Evolutionary conservation across 2,329 filamentous ascomycete genomes (phyloP).

Genomic region (Cladobotryum mycophilum): DNA sequence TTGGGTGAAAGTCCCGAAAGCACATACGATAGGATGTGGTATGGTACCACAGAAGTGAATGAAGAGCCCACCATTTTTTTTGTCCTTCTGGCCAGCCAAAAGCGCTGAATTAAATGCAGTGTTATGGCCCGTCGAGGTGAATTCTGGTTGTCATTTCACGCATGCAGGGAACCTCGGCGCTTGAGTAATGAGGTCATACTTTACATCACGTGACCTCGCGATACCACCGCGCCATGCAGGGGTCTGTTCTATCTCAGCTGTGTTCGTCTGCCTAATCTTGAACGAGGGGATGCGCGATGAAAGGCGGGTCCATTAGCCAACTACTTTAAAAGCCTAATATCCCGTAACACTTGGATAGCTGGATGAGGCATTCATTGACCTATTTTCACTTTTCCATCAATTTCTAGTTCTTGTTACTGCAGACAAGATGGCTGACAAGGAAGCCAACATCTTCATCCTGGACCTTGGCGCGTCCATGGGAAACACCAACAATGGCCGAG

Average conservation of each 20-base stretch:
- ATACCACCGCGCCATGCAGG: conserved; percentile 19
- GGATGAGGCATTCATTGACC: not conserved
- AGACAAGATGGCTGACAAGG: conserved; percentile 76
- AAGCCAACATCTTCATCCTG: conserved; percentile 86
- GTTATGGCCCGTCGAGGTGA: not conserved
- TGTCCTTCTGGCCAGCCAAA: conserved; percentile 11
- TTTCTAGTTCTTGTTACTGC: not conserved
- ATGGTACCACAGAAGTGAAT: conserved; percentile 60
- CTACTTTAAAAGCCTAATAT: not conserved
- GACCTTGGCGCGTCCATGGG: conserved; percentile 86
- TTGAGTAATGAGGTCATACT: not conserved
- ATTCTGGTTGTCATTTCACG: not conserved
- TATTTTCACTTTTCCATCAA: not conserved
- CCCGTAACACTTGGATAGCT: not conserved
- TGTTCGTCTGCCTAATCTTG: conserved; percentile 16
- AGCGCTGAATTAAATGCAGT: not conserved
- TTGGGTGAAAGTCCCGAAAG: not conserved
- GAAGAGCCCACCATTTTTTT: conserved; percentile 41
- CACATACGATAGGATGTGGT: conserved; percentile 67
- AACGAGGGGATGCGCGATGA: conserved; percentile 17
- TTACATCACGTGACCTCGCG: conserved; percentile 27
- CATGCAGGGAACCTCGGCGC: not conserved
- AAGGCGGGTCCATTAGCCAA: conserved; percentile 1
- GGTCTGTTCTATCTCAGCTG: conserved; percentile 1
- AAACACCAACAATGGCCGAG: conserved; percentile 61